Conservation (phyloP, 75 land plant species). For the Selaginella tamariscina region DNA sequence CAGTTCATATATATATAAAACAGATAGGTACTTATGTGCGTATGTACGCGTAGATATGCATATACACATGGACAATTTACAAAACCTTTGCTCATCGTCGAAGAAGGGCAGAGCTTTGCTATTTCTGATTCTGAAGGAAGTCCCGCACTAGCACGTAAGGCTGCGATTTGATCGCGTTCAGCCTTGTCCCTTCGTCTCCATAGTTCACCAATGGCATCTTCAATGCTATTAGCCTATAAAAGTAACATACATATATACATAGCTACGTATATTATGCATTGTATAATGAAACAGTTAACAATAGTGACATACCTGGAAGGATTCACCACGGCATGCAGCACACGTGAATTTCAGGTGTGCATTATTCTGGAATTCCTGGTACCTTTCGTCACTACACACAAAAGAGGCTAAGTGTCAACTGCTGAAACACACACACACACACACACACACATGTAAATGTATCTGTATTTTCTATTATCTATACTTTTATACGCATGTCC, state of each 20-base stretch:
- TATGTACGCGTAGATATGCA: too few species aligned
- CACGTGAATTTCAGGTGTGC: slow-evolving; percentile 60
- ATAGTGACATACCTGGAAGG: slow-evolving; percentile 50
- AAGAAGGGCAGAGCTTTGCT: slow-evolving; percentile 53
- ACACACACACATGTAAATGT: too few species aligned
- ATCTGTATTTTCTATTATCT: too few species aligned
- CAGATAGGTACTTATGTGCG: too few species aligned
- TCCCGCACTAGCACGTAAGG: slow-evolving; percentile 65
- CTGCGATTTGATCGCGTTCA: slow-evolving; percentile 53
- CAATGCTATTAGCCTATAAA: slow-evolving; percentile 52
- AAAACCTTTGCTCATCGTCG: slow-evolving; percentile 73
- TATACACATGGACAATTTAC: too few species aligned
- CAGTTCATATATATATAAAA: too few species aligned
- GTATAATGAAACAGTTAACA: slow-evolving; percentile 1
- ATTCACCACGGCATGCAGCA: slow-evolving; percentile 93
- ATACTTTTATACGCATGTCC: too few species aligned
- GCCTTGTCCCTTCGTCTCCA: slow-evolving; percentile 74
- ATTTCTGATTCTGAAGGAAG: slow-evolving; percentile 70
- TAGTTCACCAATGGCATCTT: slow-evolving; percentile 78
- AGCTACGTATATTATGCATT: not conserved
- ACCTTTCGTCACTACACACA: slow-evolving; percentile 81
- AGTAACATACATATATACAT: not conserved
- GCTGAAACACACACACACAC: too few species aligned
- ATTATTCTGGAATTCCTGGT: slow-evolving; percentile 74
- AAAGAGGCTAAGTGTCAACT: not conserved